Percentiles rank a stretch among this genome's conserved stretches.
Evolutionary conservation across 331 rosid species (phyloP).

Genomic region (Erythrophleum ivorense): DNA sequence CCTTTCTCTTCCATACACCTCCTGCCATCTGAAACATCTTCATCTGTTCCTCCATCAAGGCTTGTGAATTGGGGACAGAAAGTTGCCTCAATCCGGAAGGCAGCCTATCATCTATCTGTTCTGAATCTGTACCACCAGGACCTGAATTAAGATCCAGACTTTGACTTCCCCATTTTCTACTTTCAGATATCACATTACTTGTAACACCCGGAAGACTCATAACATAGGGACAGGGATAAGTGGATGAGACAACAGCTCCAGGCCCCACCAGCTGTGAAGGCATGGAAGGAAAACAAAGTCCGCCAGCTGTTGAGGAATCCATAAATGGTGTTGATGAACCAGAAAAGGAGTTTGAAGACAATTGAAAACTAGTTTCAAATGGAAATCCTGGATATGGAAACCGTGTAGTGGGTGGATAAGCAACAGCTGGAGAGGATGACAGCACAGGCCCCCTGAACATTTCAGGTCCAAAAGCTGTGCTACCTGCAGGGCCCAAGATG

Average conservation of each 20-base stretch:
- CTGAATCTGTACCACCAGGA: conserved; percentile 60
- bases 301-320: conserved; percentile 72
- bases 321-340: conserved; percentile 66
- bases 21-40: conserved; percentile 60
- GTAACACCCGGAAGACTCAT: conserved; percentile 64
- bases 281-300: conserved; percentile 67
- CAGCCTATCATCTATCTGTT: conserved; percentile 61
- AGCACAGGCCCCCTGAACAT: conserved; percentile 66
- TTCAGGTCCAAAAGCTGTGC: conserved; percentile 65
- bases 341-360: conserved; percentile 67
- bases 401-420: conserved; percentile 58
- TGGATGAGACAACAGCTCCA: conserved; percentile 58
- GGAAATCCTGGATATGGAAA: conserved; percentile 78
- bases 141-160: conserved; percentile 83
- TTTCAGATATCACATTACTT: conserved; percentile 54
- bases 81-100: conserved; percentile 57
- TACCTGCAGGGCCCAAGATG: conserved; percentile 63
- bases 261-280: conserved; percentile 73
- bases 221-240: conserved; percentile 64
- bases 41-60: conserved; percentile 60
- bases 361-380: conserved; percentile 68
- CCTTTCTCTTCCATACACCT: conserved; percentile 66
- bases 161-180: conserved; percentile 74
- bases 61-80: conserved; percentile 61
- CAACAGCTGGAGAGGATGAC: conserved; percentile 68